Evolutionary conservation across 83 land plant species (phyloP).

Genomic region (Thuja plicata): DNA sequence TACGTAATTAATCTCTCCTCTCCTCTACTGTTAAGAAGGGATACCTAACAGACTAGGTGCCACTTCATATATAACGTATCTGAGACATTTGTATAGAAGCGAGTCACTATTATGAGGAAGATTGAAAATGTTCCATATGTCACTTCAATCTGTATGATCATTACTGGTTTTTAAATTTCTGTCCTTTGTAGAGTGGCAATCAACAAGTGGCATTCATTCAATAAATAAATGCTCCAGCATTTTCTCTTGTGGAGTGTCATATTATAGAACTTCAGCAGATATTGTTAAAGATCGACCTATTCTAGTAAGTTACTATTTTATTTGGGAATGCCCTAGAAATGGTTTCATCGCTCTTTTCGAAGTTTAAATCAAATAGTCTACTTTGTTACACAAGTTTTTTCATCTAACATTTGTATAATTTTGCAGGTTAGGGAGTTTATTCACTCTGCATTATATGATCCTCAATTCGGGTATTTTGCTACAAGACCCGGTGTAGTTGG

Average conservation of each 20-base stretch:
- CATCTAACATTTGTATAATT: neutral
- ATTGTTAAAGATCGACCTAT: constrained; percentile 13
- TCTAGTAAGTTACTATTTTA: constrained; percentile 9
- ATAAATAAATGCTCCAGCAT: neutral
- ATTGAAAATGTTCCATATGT: neutral
- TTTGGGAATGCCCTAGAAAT: neutral
- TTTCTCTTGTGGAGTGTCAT: neutral
- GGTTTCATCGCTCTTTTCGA: neutral
- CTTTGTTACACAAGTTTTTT: neutral
- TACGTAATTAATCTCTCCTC: neutral
- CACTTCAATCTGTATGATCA: neutral
- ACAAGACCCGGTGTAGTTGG: constrained; percentile 79
- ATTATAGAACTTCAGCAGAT: neutral
- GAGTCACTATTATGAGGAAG: neutral
- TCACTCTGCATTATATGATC: constrained; percentile 75
- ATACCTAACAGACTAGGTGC: neutral
- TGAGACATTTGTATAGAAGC: neutral
- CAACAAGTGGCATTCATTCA: neutral
- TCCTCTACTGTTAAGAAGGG: neutral
- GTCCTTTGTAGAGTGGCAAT: neutral
- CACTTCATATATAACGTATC: neutral
- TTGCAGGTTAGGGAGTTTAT: constrained; percentile 88
- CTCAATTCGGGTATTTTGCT: constrained; percentile 80
- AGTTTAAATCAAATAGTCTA: neutral
- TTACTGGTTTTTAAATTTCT: too few species aligned